Evolutionary conservation across 345 rosid species (phyloP).

Genomic region (Aurinia saxatilis): DNA sequence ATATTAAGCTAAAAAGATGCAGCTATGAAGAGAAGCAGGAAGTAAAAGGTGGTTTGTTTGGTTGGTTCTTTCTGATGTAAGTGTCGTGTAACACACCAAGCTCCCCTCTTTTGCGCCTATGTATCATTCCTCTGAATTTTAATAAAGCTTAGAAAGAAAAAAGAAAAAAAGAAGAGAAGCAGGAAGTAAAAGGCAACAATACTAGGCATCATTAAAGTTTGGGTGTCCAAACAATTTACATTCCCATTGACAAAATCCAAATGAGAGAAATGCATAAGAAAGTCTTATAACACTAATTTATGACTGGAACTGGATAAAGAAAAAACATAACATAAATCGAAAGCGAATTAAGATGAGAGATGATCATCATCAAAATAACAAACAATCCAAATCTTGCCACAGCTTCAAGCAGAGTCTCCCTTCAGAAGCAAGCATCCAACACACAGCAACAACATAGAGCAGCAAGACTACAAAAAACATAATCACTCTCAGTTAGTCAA

Average conservation of each 20-base stretch:
- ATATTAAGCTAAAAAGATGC: no score
- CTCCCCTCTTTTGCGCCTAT: no score
- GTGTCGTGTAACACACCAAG: no score
- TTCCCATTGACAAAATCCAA: background rate
- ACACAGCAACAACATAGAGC: slow-evolving; percentile 9
- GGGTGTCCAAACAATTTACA: background rate
- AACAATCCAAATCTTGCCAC: background rate
- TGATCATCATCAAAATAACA: background rate
- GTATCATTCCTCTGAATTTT: no score
- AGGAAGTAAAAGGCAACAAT: background rate
- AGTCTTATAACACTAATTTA: background rate
- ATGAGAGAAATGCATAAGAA: background rate
- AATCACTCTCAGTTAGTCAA: background rate
- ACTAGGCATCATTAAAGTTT: background rate
- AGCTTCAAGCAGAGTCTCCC: background rate
- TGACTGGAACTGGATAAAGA: background rate
- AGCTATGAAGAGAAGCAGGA: no score
- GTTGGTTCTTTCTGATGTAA: no score
- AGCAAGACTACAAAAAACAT: slow-evolving; percentile 6
- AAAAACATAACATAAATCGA: background rate
- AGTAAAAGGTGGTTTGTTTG: no score
- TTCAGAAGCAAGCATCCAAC: slow-evolving; percentile 13
- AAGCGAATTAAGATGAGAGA: background rate
- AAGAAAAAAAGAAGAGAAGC: background rate
- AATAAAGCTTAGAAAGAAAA: no score